Conservation (phyloP, 2,329 filamentous ascomycete genomes). For the Ilyonectria robusta region DNA sequence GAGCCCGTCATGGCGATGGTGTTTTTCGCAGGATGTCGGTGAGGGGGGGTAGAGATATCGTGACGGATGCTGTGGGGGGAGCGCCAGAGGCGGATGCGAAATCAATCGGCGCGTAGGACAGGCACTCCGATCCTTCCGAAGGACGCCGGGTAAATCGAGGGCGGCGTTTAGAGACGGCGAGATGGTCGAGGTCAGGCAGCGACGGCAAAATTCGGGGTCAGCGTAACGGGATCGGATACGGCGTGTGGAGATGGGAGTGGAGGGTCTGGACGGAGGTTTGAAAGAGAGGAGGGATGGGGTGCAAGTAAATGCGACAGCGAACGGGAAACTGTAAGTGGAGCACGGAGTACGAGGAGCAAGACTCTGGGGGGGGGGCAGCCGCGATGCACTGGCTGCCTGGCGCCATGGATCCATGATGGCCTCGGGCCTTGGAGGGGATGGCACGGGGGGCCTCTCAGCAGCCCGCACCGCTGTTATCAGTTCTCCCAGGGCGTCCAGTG, state of each 20-base stretch:
- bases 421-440: neutral
- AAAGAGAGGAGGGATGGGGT: conserved; percentile 14
- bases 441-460: conserved; percentile 4
- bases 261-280: conserved; percentile 11
- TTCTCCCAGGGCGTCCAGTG: conserved; percentile 6
- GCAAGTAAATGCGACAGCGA: conserved; percentile 22
- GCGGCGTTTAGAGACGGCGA: neutral
- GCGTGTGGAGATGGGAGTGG: neutral
- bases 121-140: conserved; percentile 34
- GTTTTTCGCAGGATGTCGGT: conserved; percentile 8
- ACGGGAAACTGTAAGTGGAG: conserved; percentile 32
- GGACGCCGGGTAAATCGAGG: conserved; percentile 4
- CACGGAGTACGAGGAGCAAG: conserved; percentile 26
- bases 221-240: conserved; percentile 9
- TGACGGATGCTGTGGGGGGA: conserved; percentile 29
- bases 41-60: conserved; percentile 7
- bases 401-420: conserved; percentile 13
- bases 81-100: conserved; percentile 24
- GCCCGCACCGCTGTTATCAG: conserved; percentile 26
- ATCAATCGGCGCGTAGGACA: conserved; percentile 20
- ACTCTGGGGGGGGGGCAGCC: conserved; percentile 31
- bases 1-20: conserved; percentile 53
- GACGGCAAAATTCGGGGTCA: conserved; percentile 9
- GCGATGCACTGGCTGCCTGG: conserved; percentile 46
- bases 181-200: conserved; percentile 4